phyloP scores from a whole-genome alignment of 2,329 filamentous ascomycete species.

The Onygenales sp. region DNA sequence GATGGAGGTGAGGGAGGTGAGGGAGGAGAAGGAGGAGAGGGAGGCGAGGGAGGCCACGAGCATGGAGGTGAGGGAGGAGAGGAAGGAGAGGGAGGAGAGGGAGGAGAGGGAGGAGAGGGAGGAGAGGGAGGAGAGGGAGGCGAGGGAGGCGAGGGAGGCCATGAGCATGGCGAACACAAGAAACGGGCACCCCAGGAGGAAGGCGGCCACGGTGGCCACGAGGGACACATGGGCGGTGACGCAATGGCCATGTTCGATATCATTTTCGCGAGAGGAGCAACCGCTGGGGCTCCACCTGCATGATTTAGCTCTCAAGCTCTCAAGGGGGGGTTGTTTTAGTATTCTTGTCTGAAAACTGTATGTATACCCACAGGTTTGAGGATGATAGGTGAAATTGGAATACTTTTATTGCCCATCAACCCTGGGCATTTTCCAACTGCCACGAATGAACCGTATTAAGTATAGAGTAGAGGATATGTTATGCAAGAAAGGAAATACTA shows the following conservation, averaged over 20 bases:
- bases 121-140: too few species aligned
- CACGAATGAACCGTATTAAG: too few species aligned
- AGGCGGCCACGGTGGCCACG: slow-evolving; percentile 65
- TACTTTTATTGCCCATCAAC: too few species aligned
- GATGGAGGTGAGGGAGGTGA: slow-evolving; percentile 71
- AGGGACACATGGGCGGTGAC: slow-evolving; percentile 27
- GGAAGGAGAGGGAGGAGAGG: slow-evolving; percentile 74
- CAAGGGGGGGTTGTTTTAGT: too few species aligned
- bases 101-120: slow-evolving; percentile 43
- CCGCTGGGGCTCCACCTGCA: not conserved
- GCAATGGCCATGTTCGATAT: slow-evolving; percentile 1
- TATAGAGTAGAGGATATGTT: too few species aligned
- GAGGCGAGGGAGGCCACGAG: slow-evolving; percentile 92
- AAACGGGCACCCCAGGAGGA: not conserved
- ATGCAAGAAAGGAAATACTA: too few species aligned
- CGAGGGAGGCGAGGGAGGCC: not conserved
- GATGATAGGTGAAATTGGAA: too few species aligned
- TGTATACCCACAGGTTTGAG: too few species aligned
- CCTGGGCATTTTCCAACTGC: too few species aligned
- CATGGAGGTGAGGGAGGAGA: slow-evolving; percentile 49
- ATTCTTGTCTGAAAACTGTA: too few species aligned
- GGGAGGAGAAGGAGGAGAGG: slow-evolving; percentile 75
- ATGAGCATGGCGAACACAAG: not conserved
- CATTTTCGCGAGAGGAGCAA: not conserved
- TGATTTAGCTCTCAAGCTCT: not conserved